Conservation (phyloP, 148 eudicot species). For the Simmondsia chinensis region DNA sequence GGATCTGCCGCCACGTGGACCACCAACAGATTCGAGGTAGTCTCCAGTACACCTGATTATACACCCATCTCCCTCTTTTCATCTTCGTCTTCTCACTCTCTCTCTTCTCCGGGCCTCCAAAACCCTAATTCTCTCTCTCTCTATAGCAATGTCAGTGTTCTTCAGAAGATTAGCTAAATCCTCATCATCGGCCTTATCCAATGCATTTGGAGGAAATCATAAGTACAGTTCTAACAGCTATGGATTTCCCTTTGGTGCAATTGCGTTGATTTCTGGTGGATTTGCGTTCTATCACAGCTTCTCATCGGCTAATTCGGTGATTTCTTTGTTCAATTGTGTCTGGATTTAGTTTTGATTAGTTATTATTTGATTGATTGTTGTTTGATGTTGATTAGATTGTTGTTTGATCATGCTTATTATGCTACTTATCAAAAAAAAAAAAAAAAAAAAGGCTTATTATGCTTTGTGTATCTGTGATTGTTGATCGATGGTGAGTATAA, state of each 20-base stretch:
- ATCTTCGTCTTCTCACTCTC: constrained; percentile 9
- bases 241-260: constrained; percentile 42
- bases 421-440: too few relatives aligned
- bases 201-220: constrained; percentile 20
- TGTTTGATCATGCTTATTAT: background rate
- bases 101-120: too few relatives aligned
- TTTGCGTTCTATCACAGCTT: constrained; percentile 43
- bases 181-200: constrained; percentile 43
- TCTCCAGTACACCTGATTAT: too few relatives aligned
- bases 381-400: constrained; percentile 1
- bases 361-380: constrained; percentile 1
- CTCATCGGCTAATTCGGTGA: constrained; percentile 66
- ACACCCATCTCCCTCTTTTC: background rate
- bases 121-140: constrained; percentile 10
- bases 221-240: constrained; percentile 23
- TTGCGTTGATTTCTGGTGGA: constrained; percentile 83
- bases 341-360: constrained; percentile 10
- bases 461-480: too few relatives aligned
- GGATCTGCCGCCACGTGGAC: too few relatives aligned
- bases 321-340: constrained; percentile 1
- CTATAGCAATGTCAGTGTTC: constrained; percentile 43
- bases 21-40: too few relatives aligned
- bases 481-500: too few relatives aligned
- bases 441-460: too few relatives aligned
- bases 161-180: constrained; percentile 53